A percentile compares a stretch with the other conserved stretches of the same genome.
phyloP scores from a whole-genome alignment of 1,284 basidiomycete genomes.

The Ustilago sp. region DNA sequence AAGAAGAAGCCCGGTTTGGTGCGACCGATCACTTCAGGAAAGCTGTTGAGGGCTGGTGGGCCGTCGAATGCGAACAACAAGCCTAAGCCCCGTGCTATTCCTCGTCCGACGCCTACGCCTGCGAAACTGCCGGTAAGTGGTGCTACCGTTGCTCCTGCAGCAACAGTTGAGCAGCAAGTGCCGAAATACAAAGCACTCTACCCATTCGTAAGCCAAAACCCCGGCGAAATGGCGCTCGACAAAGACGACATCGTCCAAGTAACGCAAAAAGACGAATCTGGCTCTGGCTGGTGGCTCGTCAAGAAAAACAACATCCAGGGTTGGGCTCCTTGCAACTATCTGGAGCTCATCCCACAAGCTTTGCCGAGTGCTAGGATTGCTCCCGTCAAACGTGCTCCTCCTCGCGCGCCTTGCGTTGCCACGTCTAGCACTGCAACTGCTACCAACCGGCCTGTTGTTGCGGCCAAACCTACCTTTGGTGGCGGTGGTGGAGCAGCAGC shows the following conservation, averaged over 20 bases:
- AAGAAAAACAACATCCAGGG: constrained; percentile 86
- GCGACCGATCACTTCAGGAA: constrained; percentile 85
- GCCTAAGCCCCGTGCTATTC: constrained; percentile 61
- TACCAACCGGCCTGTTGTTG: constrained; percentile 25
- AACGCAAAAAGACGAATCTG: constrained; percentile 82
- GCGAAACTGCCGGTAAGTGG: constrained; percentile 40
- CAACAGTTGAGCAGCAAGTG: constrained; percentile 74
- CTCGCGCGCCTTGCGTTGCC: constrained; percentile 68
- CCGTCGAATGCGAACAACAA: constrained; percentile 70
- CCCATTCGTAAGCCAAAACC: constrained; percentile 81
- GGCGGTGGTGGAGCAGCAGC: constrained; percentile 71
- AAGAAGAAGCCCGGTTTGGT: constrained; percentile 86
- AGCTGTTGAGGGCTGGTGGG: constrained; percentile 81
- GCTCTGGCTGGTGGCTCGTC: constrained; percentile 87
- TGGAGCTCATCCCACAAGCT: constrained; percentile 75
- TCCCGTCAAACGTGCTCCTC: constrained; percentile 67
- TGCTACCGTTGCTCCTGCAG: constrained; percentile 15
- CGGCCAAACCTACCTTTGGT: constrained; percentile 52
- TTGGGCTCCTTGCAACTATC: constrained; percentile 97
- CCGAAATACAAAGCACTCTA: constrained; percentile 80
- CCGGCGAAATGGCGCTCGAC: constrained; percentile 87
- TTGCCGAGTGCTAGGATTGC: constrained; percentile 72
- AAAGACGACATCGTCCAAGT: constrained; percentile 95
- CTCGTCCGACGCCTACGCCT: constrained; percentile 38
- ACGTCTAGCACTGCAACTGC: constrained; percentile 43